Evolutionary conservation across 129 eudicot species (phyloP), one percentile per base, ranked within the genome.

Genomic region (Arctium lappa): DNA sequence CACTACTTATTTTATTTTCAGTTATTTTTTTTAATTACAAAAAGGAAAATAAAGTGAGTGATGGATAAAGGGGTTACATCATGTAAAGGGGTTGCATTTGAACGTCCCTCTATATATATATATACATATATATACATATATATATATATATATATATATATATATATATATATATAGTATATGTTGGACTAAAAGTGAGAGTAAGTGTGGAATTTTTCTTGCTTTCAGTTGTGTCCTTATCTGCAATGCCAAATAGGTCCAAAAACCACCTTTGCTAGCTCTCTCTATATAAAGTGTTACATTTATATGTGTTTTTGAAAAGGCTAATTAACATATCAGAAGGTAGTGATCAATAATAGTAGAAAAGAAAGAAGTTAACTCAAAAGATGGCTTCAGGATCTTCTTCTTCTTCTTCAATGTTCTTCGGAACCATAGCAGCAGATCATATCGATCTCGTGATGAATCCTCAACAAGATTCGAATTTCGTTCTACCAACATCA

Each of bases 371-470:
- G 53, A 77, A 8, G 27, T 22, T 22, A 22, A 77, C 34, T 68
- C 60, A 2, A 72, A 83, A 30, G n/a, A 83, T 83, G 83, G 53
- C 33, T 70, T 18, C 79, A 31, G 53, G 79, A 72, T 78, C 83
- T 6, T 56, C 81, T 69, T 46, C 86, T 53, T 60, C 65, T 15
- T 56, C 65, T 2, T 69, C 63, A 60, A 60, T 56, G 39, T 29
- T 18, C 29, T 6, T 72, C 12, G 83, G 53, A n/a, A 32, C 69
- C 80, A 31, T 34, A 5, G 72, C 11, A 11, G 16, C 31, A 0
- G 44, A 81, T 81, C 15, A 60, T 30, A 60, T 40, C 11, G 73
- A 81, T 40, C 33, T 74, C n/a, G 16, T 75, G 80, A 46, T 33
- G 65, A 77, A 83, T 12, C 53, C 86, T 83, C 78, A 38, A 33